Evolutionary conservation across 352 stramenopile genomes (phyloP), one percentile per base, ranked within the genome.

Genomic region (Phytophthora idaei): DNA sequence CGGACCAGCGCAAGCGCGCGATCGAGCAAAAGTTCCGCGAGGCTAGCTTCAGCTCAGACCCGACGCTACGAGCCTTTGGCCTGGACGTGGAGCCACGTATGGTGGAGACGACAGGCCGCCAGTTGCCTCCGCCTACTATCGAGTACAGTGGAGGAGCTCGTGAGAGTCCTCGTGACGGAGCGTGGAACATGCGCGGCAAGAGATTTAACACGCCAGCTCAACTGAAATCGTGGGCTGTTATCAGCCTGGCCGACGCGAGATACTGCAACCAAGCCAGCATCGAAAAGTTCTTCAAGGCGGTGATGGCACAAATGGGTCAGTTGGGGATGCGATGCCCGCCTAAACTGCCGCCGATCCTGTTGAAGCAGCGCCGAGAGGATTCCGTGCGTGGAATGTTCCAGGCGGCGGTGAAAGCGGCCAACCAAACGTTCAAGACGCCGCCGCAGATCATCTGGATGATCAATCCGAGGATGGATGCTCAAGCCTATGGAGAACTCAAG

Each of bases 181-280:
- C 69, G 10, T 94, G 86, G 86, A 92, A 93, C 63, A 90, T 94
- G 71, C 65, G 71, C 14, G 69, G 77, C 39, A 89, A 90, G 55
- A 70, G 56, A 17, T 88, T 93, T 25, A 75, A 78, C 31, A 60
- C 78, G 25, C 67, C 77, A 3, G 61, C 71, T 28, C 69, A 73
- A 44, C 62, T 82, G 32, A 78, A 53, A 36, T 89, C 80, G 50
- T 83, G 72, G 77, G 71, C 75, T 15, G 57, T 87, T 48, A 84
- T 88, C 37, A 91, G 75, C 48, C 67, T 82, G 57, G 85, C 76
- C 21, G 81, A 90, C 45, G 44, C 71, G 6, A 76, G 72, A 11
- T 76, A 73, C 5, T 81, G 72, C 45, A 51, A 64, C 25, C 29
- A 68, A 1, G 47, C 17, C 0, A 69, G 76, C 21, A 74, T 91